Conservation (phyloP, 1,139 yeast genomes). For the Nakaseomyces nivariensis region DNA sequence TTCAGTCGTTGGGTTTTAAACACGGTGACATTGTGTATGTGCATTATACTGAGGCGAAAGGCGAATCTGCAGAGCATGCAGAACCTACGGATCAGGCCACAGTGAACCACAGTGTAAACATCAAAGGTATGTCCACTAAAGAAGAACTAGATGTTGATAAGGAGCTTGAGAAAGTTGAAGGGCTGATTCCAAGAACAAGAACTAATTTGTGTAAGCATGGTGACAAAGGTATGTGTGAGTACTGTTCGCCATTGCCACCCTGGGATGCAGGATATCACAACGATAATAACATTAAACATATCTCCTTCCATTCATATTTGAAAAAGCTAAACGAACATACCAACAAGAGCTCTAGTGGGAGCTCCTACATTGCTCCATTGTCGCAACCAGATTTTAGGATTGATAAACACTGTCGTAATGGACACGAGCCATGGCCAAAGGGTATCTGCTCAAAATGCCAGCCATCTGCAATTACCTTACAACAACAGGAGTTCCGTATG, state of each 20-base stretch:
- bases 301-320: constrained; percentile 76
- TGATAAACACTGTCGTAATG: constrained; percentile 54
- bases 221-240: constrained; percentile 94
- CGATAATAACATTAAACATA: constrained; percentile 74
- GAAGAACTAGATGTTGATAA: constrained; percentile 56
- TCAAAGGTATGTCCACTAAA: constrained; percentile 7
- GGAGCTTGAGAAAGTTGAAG: constrained; percentile 55
- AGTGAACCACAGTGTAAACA: constrained; percentile 4
- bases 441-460: constrained; percentile 98
- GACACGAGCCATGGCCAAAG: constrained; percentile 87
- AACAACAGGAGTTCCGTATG: constrained; percentile 86
- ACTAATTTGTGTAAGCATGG: constrained; percentile 76
- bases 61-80: neutral
- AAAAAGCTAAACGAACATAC: constrained; percentile 62
- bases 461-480: constrained; percentile 88
- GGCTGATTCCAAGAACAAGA: constrained; percentile 57
- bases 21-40: constrained; percentile 83
- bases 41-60: constrained; percentile 33
- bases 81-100: neutral
- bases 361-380: constrained; percentile 74
- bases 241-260: constrained; percentile 92
- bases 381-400: constrained; percentile 62
- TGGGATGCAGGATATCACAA: constrained; percentile 76
- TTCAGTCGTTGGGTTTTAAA: constrained; percentile 45
- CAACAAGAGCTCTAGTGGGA: constrained; percentile 50